Evolutionary conservation across 495 filamentous ascomycete genomes (phyloP).

Genomic region (Xylaria longipes): DNA sequence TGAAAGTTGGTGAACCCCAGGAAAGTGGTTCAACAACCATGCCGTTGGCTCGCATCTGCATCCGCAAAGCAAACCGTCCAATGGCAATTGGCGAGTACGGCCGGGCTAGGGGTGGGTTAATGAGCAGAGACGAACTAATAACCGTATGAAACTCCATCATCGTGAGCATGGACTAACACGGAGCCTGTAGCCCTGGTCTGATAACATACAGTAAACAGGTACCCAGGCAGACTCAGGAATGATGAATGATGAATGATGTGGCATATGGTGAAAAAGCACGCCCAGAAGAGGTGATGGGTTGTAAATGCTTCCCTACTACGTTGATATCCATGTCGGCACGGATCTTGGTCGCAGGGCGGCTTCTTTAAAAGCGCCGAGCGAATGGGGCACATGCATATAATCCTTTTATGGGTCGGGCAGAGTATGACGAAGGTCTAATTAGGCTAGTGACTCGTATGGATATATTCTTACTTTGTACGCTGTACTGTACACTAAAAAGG

Average conservation of each 20-base stretch:
- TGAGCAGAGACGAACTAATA: constrained; percentile 10
- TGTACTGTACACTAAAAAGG: background rate
- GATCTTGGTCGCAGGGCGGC: constrained; percentile 13
- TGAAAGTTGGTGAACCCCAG: constrained; percentile 6
- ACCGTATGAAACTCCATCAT: background rate
- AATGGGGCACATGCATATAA: constrained; percentile 8
- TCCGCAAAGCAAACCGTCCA: background rate
- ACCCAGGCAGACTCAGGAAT: background rate
- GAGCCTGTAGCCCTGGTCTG: background rate
- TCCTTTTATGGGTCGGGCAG: background rate
- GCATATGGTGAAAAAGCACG: background rate
- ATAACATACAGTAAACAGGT: constrained; percentile 1
- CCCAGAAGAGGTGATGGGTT: constrained; percentile 11
- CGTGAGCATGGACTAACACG: background rate
- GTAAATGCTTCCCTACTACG: constrained; percentile 11
- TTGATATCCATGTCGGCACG: background rate
- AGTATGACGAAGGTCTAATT: background rate
- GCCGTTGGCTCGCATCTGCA: constrained; percentile 3
- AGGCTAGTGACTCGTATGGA: constrained; percentile 16
- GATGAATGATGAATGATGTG: background rate
- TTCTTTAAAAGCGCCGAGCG: constrained; percentile 19
- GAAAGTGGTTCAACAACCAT: background rate
- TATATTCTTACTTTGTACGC: background rate
- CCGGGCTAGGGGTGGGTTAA: constrained; percentile 1
- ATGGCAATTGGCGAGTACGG: background rate